Percentiles rank a stretch among this genome's conserved stretches.
Conservation (phyloP, 805 yeast species). For the Candida ortonii region DNA sequence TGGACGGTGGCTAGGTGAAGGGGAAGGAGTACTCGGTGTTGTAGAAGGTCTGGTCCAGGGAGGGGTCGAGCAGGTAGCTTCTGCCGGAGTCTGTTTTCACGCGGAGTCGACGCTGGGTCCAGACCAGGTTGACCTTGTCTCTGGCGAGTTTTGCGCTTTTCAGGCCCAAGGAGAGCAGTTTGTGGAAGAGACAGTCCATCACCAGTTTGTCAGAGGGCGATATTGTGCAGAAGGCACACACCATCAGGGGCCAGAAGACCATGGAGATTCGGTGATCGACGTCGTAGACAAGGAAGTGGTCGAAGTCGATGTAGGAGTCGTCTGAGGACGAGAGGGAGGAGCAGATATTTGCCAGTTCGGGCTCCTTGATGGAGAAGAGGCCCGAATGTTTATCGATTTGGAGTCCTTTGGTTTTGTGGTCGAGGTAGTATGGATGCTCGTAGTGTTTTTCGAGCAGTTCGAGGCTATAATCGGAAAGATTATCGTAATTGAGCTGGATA, state of each 20-base stretch:
- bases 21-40: constrained; percentile 17
- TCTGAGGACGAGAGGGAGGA: constrained; percentile 3
- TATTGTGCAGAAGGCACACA: constrained; percentile 27
- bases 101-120: constrained; percentile 26
- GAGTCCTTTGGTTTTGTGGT: constrained; percentile 8
- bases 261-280: constrained; percentile 32
- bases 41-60: constrained; percentile 12
- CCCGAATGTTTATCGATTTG: constrained; percentile 5
- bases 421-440: constrained; percentile 20
- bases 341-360: constrained; percentile 13
- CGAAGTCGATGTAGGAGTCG: constrained; percentile 11
- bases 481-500: constrained; percentile 21
- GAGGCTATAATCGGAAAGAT: constrained; percentile 16
- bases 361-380: constrained; percentile 12
- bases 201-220: constrained; percentile 27
- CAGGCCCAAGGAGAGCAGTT: constrained; percentile 24
- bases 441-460: constrained; percentile 19
- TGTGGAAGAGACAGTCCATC: constrained; percentile 26
- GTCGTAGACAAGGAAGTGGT: constrained; percentile 21
- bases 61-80: constrained; percentile 11
- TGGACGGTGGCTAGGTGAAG: constrained; percentile 11
- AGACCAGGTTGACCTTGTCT: constrained; percentile 24
- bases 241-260: constrained; percentile 31
- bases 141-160: constrained; percentile 27
- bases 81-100: constrained; percentile 9